Evolutionary conservation across 306 rosid genomes (phyloP).

Genomic region (Abrus precatorius): DNA sequence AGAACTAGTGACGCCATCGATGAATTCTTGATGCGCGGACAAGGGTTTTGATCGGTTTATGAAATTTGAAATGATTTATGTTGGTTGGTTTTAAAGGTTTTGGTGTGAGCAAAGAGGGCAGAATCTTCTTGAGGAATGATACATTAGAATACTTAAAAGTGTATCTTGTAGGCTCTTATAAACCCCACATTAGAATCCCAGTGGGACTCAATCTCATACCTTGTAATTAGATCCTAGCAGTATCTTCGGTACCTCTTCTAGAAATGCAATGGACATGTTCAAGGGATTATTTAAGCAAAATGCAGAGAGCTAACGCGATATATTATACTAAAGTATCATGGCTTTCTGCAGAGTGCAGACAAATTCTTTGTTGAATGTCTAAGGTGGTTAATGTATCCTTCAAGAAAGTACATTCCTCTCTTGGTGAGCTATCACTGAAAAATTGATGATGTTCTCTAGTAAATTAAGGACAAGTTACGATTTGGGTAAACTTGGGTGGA

Average conservation of each 20-base stretch:
- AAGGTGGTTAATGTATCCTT: not conserved
- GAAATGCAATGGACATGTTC: conserved; percentile 17
- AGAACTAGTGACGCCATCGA: not conserved
- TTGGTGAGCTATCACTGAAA: not conserved
- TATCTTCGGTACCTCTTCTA: conserved; percentile 35
- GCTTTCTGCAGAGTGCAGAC: not conserved
- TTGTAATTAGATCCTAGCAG: too few relatives aligned
- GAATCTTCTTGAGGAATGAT: not conserved
- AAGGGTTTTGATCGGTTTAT: conserved; percentile 5
- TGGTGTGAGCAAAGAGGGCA: conserved; percentile 15
- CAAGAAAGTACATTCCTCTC: conserved; percentile 15
- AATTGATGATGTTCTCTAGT: not conserved
- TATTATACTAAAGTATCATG: not conserved
- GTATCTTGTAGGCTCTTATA: conserved; percentile 11
- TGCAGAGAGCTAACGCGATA: conserved; percentile 10
- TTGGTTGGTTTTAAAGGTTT: not conserved
- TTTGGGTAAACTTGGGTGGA: conserved; percentile 19
- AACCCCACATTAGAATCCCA: too few relatives aligned
- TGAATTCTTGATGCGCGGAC: not conserved
- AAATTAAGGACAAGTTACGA: not conserved
- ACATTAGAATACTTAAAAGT: conserved; percentile 3
- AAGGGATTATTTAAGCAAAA: conserved; percentile 7
- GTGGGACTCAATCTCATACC: too few relatives aligned
- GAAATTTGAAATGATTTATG: not conserved
- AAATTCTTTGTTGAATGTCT: conserved; percentile 18